A percentile compares a stretch with the other conserved stretches of the same genome.
Conservation (phyloP, 176 grass and related monocot species). For the Lolium multiflorum region DNA sequence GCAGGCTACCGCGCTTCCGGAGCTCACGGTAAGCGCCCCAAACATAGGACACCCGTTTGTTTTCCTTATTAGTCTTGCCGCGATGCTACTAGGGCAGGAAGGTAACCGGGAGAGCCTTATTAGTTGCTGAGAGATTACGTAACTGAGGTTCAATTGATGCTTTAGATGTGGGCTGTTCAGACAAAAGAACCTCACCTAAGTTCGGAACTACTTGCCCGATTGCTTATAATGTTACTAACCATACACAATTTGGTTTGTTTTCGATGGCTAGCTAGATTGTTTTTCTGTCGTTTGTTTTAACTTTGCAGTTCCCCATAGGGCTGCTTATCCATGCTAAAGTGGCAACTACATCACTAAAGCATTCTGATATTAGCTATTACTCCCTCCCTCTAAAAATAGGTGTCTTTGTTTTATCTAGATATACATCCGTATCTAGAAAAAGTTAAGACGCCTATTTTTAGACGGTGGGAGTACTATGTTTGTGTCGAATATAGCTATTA, state of each 20-base stretch:
- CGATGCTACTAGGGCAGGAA: not conserved
- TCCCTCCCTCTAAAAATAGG: too few relatives aligned
- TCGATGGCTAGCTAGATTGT: not conserved
- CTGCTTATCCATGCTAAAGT: not conserved
- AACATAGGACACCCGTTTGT: not conserved
- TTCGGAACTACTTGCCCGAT: not conserved
- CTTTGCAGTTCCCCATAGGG: not conserved
- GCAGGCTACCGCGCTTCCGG: conserved; percentile 65
- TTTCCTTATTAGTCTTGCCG: not conserved
- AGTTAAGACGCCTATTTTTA: too few relatives aligned
- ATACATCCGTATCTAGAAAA: too few relatives aligned
- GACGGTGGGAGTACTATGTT: not conserved
- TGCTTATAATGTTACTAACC: not conserved
- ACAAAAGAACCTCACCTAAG: not conserved
- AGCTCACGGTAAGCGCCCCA: conserved; percentile 65
- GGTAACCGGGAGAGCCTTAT: not conserved
- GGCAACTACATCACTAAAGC: not conserved
- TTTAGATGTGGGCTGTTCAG: not conserved
- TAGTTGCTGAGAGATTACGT: conserved; percentile 1
- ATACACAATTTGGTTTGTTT: not conserved
- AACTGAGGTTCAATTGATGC: conserved; percentile 3
- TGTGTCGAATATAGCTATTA: not conserved
- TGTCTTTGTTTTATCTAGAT: too few relatives aligned
- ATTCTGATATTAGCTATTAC: conserved; percentile 2
- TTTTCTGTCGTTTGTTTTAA: not conserved